These are phyloP conservation scores for Termitomyces sp. DNA, from an alignment of 768 basidiomycete species.

Conservation along the genomic window DNA sequence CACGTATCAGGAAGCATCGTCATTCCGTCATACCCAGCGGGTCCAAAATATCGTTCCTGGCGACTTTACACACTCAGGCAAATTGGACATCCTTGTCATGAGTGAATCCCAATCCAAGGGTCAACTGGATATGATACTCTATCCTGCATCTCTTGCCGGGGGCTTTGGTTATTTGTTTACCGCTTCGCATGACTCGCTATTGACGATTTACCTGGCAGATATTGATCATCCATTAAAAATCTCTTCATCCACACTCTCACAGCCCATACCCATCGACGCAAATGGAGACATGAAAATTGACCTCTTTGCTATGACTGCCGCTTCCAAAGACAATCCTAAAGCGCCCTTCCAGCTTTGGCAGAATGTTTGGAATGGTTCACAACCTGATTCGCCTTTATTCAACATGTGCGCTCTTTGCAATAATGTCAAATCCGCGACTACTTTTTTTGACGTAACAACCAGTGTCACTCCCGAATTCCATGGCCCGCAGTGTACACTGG, in stretches of 20 bases:
- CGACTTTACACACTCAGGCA: conserved; percentile 91
- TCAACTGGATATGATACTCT: conserved; percentile 64
- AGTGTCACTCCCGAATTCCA: conserved; percentile 58
- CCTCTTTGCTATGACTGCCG: conserved; percentile 62
- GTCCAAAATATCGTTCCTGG: conserved; percentile 86
- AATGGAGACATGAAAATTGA: conserved; percentile 89
- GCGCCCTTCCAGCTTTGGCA: conserved; percentile 65
- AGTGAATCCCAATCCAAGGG: conserved; percentile 42
- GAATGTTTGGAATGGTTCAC: conserved; percentile 70
- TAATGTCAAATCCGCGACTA: neutral
- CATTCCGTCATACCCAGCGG: conserved; percentile 48
- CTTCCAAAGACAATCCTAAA: conserved; percentile 25
- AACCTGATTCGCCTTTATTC: conserved; percentile 50
- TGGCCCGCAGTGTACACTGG: conserved; percentile 64
- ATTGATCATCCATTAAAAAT: conserved; percentile 39
- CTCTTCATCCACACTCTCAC: conserved; percentile 61
- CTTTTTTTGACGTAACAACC: neutral
- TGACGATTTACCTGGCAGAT: conserved; percentile 22
- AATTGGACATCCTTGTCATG: conserved; percentile 88
- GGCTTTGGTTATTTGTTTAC: conserved; percentile 55
- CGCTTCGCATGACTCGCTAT: neutral
- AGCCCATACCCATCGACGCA: conserved; percentile 84
- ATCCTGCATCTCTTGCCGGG: conserved; percentile 54
- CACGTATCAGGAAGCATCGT: conserved; percentile 40
- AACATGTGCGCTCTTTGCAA: conserved; percentile 45